Evolutionary conservation across 2,329 filamentous ascomycete species (phyloP), one percentile per base, ranked within the genome.

Genomic region (Phialemoniopsis sp.): DNA sequence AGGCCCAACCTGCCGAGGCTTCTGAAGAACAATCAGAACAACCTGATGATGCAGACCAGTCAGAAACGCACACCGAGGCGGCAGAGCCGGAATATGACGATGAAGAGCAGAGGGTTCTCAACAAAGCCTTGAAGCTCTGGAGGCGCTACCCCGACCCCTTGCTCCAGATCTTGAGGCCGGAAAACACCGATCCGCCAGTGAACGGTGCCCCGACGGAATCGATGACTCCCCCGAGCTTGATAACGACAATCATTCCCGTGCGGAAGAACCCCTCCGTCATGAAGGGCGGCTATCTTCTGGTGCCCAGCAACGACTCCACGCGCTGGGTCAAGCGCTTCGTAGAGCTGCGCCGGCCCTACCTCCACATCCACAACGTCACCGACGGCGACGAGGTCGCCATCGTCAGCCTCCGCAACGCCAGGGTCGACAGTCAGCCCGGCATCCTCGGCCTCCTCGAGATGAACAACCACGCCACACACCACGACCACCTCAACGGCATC

Each of bases 241-340:
- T 89, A 17, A 85, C 89, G 1, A 87, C 80, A 2, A 82, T 95
- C 31, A 80, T 89, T 38, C 78, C 82, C 31, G 78, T 93, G 8
- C 76, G 83, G 39, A 95, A 95, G 63, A 94, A 93, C 50, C 78
- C 83, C 2, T 80, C 78, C 32, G 75, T 93, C 1, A 73, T 95
- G 50, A 95, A 95, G 65, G 83, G 87, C 13, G 90, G 90, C 13
- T 94, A 93, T 60, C 76, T 98, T 13, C 73, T 97, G 32, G 87
- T 87, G 3, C 89, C 89, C 1, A 89, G 89, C 55, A 83, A 82
- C 40, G 84, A 87, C 39, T 87, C 83, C 29, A 86, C 82, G 16
- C 80, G 85, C 45, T 98, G 93, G 93, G 78, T 93, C 19, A 88
- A 90, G 52, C 83, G 91, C 32, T 97, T 95, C 56, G 88, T 96